phyloP scores from a whole-genome alignment of 2,329 filamentous ascomycete genomes.

The Phaeosphaeriaceae sp. region DNA sequence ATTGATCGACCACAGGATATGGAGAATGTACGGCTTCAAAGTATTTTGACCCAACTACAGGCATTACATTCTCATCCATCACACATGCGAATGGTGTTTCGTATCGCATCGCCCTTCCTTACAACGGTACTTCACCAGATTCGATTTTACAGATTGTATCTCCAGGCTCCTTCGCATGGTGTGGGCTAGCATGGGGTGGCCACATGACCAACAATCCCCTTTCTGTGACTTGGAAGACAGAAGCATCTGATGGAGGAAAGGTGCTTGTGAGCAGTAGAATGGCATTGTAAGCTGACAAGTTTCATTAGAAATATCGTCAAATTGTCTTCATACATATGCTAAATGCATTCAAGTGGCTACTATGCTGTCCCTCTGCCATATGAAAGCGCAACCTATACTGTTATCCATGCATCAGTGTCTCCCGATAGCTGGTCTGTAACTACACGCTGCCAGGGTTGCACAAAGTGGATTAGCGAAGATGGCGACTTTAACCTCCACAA shows the following conservation, averaged over 20 bases:
- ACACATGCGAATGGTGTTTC: conserved; percentile 20
- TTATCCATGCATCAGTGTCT: conserved; percentile 11
- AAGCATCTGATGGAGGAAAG: conserved; percentile 10
- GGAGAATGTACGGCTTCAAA: conserved; percentile 3
- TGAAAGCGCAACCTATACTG: conserved; percentile 17
- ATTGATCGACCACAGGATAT: background rate
- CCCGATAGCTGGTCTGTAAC: conserved; percentile 23
- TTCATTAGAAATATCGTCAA: background rate
- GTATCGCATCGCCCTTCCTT: conserved; percentile 23
- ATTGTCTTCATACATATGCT: background rate
- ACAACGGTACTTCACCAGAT: conserved; percentile 13
- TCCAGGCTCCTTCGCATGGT: conserved; percentile 21
- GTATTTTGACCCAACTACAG: conserved; percentile 18
- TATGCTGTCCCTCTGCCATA: conserved; percentile 82
- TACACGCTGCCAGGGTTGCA: conserved; percentile 23
- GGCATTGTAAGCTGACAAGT: conserved; percentile 17
- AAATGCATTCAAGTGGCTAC: conserved; percentile 68
- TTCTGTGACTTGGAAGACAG: conserved; percentile 19
- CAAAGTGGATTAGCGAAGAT: conserved; percentile 17
- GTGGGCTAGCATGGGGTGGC: conserved; percentile 28
- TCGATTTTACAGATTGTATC: conserved; percentile 24
- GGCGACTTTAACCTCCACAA: conserved; percentile 15
- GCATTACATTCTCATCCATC: conserved; percentile 24
- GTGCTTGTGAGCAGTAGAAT: conserved; percentile 19
- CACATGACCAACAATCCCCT: conserved; percentile 28